Base-by-base conservation (phyloP, 2,329 filamentous ascomycete genomes). In the Fusarium duplospermum region DNA sequence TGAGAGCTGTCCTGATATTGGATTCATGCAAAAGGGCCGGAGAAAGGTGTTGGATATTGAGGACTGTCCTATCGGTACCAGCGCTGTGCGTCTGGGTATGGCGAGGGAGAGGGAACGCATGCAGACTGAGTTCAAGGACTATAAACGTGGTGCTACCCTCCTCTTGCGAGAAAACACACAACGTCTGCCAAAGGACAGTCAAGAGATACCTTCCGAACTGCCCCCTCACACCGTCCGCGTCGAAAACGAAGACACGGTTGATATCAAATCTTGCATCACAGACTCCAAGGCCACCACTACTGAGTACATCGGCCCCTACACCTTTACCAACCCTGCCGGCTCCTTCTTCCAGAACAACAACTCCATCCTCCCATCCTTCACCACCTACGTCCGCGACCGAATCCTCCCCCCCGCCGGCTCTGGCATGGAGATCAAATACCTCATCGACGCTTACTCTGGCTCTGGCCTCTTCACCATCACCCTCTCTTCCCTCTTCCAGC, bases 281-380 rank as follows among this genome's bases (percentile, higher is more conserved):
- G 92, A 98, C 84, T 90, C 91, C 81, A 97, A 96, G 75, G 93
- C 89, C 73, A 93, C 89, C 60, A 92, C 93, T 4, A 95, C 93
- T 33, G 96, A 99, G 83, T 98, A 97, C 84, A 90, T 99, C 72
- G 94, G 93, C 80, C 85, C 91, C 82, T 96, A 93, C 85, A 87
- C 92, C 80, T 98, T 99, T 85, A 92, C 92, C 81, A 98, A 97
- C 85, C 94, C 93, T 4, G 96, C 96, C 13, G 95, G 95, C 69
- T 91, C 94, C 62, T 99, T 99, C 86, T 99, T 99, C 89, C 96
- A 99, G 81, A 99, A 99, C 88, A 99, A 99, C 89, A 98, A 98
- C 87, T 97, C 95, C 64, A 98, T 99, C 83, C 92, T 99, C 27
- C 91, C 94, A 33, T 85, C 87, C 18, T 97, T 98, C 84, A 97